A percentile compares a stretch with the other conserved stretches of the same genome.
Conservation (phyloP, 2,329 filamentous ascomycete genomes). For the Ceratocystis colombiana region DNA sequence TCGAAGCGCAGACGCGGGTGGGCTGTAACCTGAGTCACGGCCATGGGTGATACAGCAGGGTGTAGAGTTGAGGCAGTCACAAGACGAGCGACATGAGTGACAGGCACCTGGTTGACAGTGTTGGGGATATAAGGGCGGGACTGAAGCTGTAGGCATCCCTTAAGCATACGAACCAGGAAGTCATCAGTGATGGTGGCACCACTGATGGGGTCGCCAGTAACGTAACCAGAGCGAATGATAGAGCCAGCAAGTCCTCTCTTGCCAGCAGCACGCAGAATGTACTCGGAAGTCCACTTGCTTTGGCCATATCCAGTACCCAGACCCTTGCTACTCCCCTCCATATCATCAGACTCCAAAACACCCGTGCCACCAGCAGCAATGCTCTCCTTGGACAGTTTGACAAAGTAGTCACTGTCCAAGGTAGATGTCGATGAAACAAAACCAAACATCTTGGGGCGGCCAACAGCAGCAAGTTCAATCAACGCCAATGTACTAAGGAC, state of each 20-base stretch:
- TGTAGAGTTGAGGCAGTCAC: slow-evolving; percentile 64
- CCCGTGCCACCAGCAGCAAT: slow-evolving; percentile 51
- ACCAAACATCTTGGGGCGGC: slow-evolving; percentile 66
- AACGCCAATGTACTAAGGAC: slow-evolving; percentile 71
- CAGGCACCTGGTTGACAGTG: slow-evolving; percentile 81
- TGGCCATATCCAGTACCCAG: slow-evolving; percentile 85
- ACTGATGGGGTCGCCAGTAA: slow-evolving; percentile 60
- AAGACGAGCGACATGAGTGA: slow-evolving; percentile 71
- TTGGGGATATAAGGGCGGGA: slow-evolving; percentile 69
- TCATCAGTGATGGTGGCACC: slow-evolving; percentile 76
- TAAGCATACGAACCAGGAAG: slow-evolving; percentile 76
- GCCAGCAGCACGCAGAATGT: slow-evolving; percentile 68
- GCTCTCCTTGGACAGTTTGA: slow-evolving; percentile 57
- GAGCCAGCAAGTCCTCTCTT: slow-evolving; percentile 62
- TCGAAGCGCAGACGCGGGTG: slow-evolving; percentile 71
- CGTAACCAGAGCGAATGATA: slow-evolving; percentile 75
- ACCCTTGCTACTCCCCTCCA: slow-evolving; percentile 64
- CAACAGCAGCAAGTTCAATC: slow-evolving; percentile 63
- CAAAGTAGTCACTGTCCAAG: slow-evolving; percentile 73
- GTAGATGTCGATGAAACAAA: slow-evolving; percentile 78
- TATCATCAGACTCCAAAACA: slow-evolving; percentile 65
- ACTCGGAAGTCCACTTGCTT: slow-evolving; percentile 69
- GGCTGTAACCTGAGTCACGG: slow-evolving; percentile 65
- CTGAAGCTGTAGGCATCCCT: slow-evolving; percentile 74
- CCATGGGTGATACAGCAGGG: slow-evolving; percentile 37